A percentile compares a stretch with the other conserved stretches of the same genome.
These are phyloP conservation scores for Malbranchea zuffiana DNA, from an alignment of 2,329 filamentous ascomycete genomes.

Conservation along the genomic window DNA sequence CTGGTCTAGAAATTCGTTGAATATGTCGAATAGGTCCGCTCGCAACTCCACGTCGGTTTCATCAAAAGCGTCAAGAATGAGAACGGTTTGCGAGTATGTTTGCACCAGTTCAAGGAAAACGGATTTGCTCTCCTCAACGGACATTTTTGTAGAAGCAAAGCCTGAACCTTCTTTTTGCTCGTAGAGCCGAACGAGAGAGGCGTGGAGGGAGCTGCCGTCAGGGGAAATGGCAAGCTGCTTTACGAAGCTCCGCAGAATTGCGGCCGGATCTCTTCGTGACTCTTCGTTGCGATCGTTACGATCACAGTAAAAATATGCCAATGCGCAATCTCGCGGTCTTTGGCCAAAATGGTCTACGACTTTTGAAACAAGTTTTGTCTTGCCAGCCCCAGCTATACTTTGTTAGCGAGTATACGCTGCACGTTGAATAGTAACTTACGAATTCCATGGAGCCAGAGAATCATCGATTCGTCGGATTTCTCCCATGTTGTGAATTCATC, in stretches of 20 bases:
- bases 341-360: slow-evolving; percentile 9
- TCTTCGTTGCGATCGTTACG: slow-evolving; percentile 6
- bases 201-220: background rate
- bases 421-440: slow-evolving; percentile 17
- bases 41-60: slow-evolving; percentile 8
- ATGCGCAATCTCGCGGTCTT: background rate
- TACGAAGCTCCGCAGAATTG: slow-evolving; percentile 11
- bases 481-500: slow-evolving; percentile 15
- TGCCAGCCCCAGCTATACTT: slow-evolving; percentile 12
- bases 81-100: slow-evolving; percentile 5
- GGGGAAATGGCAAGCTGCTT: slow-evolving; percentile 10
- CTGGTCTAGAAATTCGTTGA: background rate
- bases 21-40: background rate
- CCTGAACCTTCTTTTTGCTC: slow-evolving; percentile 2
- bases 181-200: slow-evolving; percentile 3
- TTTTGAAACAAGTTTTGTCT: slow-evolving; percentile 12
- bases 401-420: background rate
- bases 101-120: slow-evolving; percentile 3
- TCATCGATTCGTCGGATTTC: slow-evolving; percentile 12
- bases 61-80: slow-evolving; percentile 12
- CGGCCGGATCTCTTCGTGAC: slow-evolving; percentile 4
- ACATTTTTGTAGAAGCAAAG: slow-evolving; percentile 4
- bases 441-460: slow-evolving; percentile 19
- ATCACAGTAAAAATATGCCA: slow-evolving; percentile 15
- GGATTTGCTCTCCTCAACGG: slow-evolving; percentile 4